A percentile compares a stretch with the other conserved stretches of the same genome.
These are phyloP conservation scores for Actinomucor elegans DNA, from an alignment of 371 early-diverging fungal species.

Conservation along the genomic window DNA sequence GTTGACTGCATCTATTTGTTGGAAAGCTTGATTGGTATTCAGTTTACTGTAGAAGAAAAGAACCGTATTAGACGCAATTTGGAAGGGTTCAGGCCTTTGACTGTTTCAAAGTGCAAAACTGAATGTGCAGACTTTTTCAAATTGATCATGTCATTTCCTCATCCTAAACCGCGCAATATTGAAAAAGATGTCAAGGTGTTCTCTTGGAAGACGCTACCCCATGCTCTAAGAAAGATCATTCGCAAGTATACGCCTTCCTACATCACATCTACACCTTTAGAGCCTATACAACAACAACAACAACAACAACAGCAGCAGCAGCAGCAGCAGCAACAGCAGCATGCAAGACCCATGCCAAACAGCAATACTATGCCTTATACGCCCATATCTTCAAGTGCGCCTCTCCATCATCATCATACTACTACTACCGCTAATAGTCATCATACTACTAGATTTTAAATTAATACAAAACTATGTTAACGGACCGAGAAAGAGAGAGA, in stretches of 20 bases:
- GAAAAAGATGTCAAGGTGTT: constrained; percentile 88
- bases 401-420: background rate
- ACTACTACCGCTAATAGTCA: too few relatives aligned
- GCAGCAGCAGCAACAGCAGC: too few relatives aligned
- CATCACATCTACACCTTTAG: constrained; percentile 20
- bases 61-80: constrained; percentile 82
- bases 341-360: too few relatives aligned
- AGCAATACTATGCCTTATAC: background rate
- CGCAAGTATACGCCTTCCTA: constrained; percentile 58
- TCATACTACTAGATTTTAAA: too few relatives aligned
- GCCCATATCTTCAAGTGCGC: background rate
- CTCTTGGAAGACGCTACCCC: constrained; percentile 65
- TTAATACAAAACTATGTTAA: too few relatives aligned
- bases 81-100: constrained; percentile 77
- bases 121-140: constrained; percentile 76
- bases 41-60: constrained; percentile 80
- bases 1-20: constrained; percentile 77
- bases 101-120: constrained; percentile 70
- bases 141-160: constrained; percentile 77
- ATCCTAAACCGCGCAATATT: constrained; percentile 83
- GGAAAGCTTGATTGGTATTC: constrained; percentile 68
- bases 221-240: constrained; percentile 68
- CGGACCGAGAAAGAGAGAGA: too few relatives aligned
- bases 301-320: too few relatives aligned
- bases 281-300: constrained; percentile 1